These are phyloP conservation scores for Isabelozyma gotoi DNA, from an alignment of 805 yeast genomes.

Conservation along the genomic window DNA sequence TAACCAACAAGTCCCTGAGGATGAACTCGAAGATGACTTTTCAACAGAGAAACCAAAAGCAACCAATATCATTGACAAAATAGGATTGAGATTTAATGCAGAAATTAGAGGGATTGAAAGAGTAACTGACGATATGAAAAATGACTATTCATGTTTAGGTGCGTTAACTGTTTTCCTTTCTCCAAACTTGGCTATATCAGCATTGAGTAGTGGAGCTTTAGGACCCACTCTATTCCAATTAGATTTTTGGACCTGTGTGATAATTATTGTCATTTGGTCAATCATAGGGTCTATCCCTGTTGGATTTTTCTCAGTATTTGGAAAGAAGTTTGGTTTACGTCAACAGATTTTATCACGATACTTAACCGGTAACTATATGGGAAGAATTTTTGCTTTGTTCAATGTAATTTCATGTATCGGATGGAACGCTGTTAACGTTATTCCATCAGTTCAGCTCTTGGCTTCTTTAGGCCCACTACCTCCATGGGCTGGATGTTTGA, in stretches of 20 bases:
- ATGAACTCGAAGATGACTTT: neutral
- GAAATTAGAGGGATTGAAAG: conserved; percentile 28
- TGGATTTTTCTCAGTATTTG: conserved; percentile 37
- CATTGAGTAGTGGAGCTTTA: conserved; percentile 35
- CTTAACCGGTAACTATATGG: conserved; percentile 31
- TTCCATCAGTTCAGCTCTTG: conserved; percentile 30
- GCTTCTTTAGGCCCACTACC: conserved; percentile 27
- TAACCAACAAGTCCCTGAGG: neutral
- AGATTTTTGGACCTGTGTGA: conserved; percentile 31
- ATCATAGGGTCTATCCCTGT: conserved; percentile 38
- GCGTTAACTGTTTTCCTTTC: conserved; percentile 27
- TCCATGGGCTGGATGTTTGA: conserved; percentile 35
- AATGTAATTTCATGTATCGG: conserved; percentile 31
- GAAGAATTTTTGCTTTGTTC: conserved; percentile 26
- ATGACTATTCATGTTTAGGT: conserved; percentile 12
- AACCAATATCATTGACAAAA: conserved; percentile 18
- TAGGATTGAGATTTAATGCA: conserved; percentile 24
- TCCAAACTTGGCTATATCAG: conserved; percentile 36
- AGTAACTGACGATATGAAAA: conserved; percentile 23
- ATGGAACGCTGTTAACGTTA: conserved; percentile 33
- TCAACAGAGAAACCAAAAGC: conserved; percentile 2
- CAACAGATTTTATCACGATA: conserved; percentile 31
- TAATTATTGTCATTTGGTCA: conserved; percentile 31
- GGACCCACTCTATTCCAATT: conserved; percentile 32
- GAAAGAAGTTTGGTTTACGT: conserved; percentile 40